A percentile compares a stretch with the other conserved stretches of the same genome.
phyloP scores from a whole-genome alignment of 768 basidiomycete genomes.

The Mycena leptocephala region DNA sequence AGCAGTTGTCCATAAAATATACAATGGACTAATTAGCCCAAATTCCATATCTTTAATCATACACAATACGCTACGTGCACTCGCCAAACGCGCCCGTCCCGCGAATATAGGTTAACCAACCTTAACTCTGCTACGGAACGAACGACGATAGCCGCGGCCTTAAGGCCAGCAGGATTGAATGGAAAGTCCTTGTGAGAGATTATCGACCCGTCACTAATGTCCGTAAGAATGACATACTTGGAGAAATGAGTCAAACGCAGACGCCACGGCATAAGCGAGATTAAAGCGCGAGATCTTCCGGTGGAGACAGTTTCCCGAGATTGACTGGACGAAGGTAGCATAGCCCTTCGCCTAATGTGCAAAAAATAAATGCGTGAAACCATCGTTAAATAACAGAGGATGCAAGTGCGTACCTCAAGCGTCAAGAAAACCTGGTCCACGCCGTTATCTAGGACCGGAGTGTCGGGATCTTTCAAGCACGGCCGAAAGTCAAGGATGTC shows the following conservation, averaged over 20 bases:
- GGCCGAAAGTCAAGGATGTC: conserved; percentile 37
- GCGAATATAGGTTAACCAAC: conserved; percentile 37
- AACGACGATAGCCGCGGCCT: conserved; percentile 36
- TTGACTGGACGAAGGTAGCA: conserved; percentile 28
- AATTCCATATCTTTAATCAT: neutral
- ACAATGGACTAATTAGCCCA: neutral
- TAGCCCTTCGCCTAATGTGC: conserved; percentile 31
- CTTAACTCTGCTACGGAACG: conserved; percentile 31
- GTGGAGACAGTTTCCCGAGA: conserved; percentile 33
- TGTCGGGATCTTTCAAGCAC: conserved; percentile 33
- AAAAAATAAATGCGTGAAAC: neutral
- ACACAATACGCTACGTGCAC: conserved; percentile 36
- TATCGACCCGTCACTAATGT: neutral
- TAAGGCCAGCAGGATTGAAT: conserved; percentile 31
- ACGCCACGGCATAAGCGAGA: conserved; percentile 32
- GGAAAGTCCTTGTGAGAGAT: conserved; percentile 19
- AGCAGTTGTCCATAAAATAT: neutral
- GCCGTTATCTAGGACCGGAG: conserved; percentile 28
- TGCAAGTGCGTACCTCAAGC: conserved; percentile 19
- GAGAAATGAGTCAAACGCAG: conserved; percentile 31
- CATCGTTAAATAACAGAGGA: neutral
- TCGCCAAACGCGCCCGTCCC: conserved; percentile 32
- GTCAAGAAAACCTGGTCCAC: conserved; percentile 30
- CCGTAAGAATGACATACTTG: neutral
- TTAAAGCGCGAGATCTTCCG: conserved; percentile 34